phyloP scores from a whole-genome alignment of 2,329 filamentous ascomycete species.

The Phyllosticta citriasiana region DNA sequence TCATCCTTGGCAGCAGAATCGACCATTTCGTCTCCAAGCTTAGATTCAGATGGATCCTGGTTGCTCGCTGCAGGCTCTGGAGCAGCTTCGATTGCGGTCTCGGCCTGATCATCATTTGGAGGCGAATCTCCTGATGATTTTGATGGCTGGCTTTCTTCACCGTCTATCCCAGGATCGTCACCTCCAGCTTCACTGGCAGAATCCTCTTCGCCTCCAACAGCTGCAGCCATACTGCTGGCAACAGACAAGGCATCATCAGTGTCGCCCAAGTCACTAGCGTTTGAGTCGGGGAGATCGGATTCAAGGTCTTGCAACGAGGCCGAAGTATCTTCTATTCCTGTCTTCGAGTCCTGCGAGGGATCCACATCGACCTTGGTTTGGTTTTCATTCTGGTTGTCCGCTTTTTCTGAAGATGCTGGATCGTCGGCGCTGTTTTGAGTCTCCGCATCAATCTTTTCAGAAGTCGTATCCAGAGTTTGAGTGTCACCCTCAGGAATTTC shows the following conservation, averaged over 20 bases:
- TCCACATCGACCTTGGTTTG: too few relatives aligned
- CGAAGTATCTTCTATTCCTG: too few relatives aligned
- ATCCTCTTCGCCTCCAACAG: background rate
- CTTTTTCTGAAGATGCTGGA: too few relatives aligned
- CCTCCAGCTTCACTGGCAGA: background rate
- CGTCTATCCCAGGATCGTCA: background rate
- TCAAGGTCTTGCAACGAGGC: background rate
- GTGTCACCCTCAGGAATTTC: too few relatives aligned
- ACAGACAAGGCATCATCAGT: background rate
- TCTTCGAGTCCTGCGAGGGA: too few relatives aligned
- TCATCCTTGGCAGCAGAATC: background rate
- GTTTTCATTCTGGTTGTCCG: too few relatives aligned
- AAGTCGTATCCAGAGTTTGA: too few relatives aligned
- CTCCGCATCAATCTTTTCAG: too few relatives aligned
- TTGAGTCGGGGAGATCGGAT: background rate
- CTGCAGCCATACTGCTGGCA: background rate
- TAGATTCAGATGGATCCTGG: background rate
- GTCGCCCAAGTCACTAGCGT: background rate
- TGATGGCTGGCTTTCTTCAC: background rate
- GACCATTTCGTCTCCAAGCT: background rate
- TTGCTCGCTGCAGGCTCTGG: too few relatives aligned
- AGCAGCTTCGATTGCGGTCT: too few relatives aligned
- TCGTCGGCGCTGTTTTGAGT: too few relatives aligned
- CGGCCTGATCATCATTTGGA: background rate
- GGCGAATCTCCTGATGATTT: background rate